Evolutionary conservation across 1,139 yeast genomes (phyloP), one percentile per base, ranked within the genome.

Genomic region (Pneumocystis murina): DNA sequence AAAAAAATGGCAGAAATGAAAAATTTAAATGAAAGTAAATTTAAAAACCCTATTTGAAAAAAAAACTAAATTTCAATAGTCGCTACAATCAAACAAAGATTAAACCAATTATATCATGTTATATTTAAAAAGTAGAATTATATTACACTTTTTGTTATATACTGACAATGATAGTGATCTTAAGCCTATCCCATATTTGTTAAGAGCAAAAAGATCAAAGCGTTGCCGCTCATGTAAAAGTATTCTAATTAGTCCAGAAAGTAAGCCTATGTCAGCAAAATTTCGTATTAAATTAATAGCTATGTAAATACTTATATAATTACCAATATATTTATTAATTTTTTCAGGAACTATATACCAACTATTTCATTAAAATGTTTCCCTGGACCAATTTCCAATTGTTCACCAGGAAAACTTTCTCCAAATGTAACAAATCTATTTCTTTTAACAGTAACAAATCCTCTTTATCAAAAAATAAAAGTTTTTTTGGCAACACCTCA

Each of bases 211-310:
- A n/a, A 62, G 68, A 17, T 62, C 70, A 20, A 67, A 68, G 54
- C 66, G 70, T 12, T 68, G 70, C 58, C 64, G 68, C 17, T 69
- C 68, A 10, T 68, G 70, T 61, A 63, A 68, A 28, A 68, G 66
- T 48, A 67, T 68, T 33, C 65, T 68, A 20, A 69, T 68, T n/a
- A 64, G 68, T n/a, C 70, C 69, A 2, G 70, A 68, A 40, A 43
- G 63, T 8, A 30, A 66, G 8, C 38, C 60, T 30, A 20, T 14
- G 14, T 38, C 60, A 20, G 28, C 43, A 10, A 38, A 40, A 20
- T 58, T 38, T 10, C 60, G 10, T 17, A 7, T 20, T 40, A 58
- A 58, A 24, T 24, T 58, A 58, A 20, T 58, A 38, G 60, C 60
- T 20, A 58, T 58, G 60, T 58, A 58, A 48, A 12, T 48, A 48